A percentile compares a stretch with the other conserved stretches of the same genome.
Conservation (phyloP, 208 protist species). For the Crithidia sp. region DNA sequence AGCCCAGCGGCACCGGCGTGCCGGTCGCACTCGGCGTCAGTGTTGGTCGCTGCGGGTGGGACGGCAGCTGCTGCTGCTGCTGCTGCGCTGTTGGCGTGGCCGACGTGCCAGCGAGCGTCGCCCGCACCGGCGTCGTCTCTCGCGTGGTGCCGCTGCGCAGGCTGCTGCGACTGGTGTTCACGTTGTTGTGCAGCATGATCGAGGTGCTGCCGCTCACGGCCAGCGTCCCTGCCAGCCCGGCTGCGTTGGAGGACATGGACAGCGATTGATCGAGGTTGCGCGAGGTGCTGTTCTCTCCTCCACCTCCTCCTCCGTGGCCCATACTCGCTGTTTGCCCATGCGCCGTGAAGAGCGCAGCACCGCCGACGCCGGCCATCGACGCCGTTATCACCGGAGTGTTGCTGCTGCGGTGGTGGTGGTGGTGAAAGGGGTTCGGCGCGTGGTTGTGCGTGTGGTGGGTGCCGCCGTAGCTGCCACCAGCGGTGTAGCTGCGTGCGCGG, state of each 20-base stretch:
- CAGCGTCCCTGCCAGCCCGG: not conserved
- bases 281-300: slow-evolving; percentile 1
- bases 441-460: no score
- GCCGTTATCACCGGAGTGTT: not conserved
- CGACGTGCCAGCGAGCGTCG: not conserved
- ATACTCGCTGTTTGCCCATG: not conserved
- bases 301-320: slow-evolving; percentile 3
- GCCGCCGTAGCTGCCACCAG: not conserved
- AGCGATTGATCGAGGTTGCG: slow-evolving; percentile 10
- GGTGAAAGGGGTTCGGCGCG: not conserved
- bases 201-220: not conserved
- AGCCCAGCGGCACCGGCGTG: slow-evolving; percentile 1
- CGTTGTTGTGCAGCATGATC: not conserved
- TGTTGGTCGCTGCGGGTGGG: not conserved
- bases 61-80: slow-evolving; percentile 4
- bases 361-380: slow-evolving; percentile 2
- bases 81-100: not conserved
- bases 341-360: not conserved
- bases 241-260: slow-evolving; percentile 7
- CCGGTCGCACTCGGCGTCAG: not conserved
- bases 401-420: slow-evolving; percentile 2
- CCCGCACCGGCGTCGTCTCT: not conserved
- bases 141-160: slow-evolving; percentile 8
- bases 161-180: slow-evolving; percentile 16
- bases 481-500: slow-evolving; percentile 25